phyloP scores from a whole-genome alignment of 2,329 filamentous ascomycete species.

The Sporothrix schenckii region DNA sequence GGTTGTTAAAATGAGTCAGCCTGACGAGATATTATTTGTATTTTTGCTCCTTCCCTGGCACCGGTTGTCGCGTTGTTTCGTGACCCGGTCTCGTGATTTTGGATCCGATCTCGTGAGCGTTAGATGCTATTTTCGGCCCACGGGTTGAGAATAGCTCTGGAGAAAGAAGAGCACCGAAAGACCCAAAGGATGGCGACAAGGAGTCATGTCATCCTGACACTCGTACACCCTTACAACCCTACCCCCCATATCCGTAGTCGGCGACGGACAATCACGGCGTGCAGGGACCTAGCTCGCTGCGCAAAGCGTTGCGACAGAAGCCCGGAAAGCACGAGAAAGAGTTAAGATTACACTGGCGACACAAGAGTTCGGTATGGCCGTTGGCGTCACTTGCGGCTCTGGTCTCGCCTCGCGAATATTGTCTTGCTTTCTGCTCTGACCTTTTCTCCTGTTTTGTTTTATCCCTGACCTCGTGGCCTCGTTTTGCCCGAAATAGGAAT shows the following conservation, averaged over 20 bases:
- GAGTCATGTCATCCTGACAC: constrained; percentile 16
- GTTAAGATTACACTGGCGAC: neutral
- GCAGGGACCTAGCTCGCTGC: neutral
- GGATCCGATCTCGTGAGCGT: constrained; percentile 21
- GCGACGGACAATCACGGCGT: constrained; percentile 11
- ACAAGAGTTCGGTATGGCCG: neutral
- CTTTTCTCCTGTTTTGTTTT: too few relatives aligned
- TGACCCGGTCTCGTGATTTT: constrained; percentile 24
- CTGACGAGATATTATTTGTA: neutral
- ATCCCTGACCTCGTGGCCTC: too few relatives aligned
- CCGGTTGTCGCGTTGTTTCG: neutral
- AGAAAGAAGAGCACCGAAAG: neutral
- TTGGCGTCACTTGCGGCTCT: neutral
- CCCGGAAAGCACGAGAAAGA: neutral
- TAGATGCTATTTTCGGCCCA: constrained; percentile 1
- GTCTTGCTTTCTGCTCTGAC: too few relatives aligned
- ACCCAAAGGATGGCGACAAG: neutral
- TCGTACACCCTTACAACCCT: neutral
- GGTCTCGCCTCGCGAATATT: neutral
- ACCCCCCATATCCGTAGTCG: constrained; percentile 2
- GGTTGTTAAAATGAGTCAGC: constrained; percentile 23
- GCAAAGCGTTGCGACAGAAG: neutral
- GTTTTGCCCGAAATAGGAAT: too few relatives aligned
- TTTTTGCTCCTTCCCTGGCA: neutral
- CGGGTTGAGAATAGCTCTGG: neutral